Evolutionary conservation across 257 asterid genomes (phyloP), one percentile per base, ranked within the genome.

Genomic region (Agastache rugosa): DNA sequence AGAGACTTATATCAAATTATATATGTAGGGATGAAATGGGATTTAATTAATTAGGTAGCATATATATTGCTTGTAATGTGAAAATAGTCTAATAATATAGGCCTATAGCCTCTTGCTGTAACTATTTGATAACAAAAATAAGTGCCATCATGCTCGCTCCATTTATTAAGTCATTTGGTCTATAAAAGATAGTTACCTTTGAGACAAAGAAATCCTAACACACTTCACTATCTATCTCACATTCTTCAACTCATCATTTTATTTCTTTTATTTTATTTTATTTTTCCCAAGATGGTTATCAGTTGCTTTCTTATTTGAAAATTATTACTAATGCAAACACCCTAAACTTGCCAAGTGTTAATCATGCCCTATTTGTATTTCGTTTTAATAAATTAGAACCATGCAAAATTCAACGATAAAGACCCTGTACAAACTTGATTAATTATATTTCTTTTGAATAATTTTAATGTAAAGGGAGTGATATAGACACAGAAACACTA

Each of bases 121-220:
- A 67, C 61, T 11, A 16, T 74, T 60, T 63, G 67, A 55, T 63
- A 55, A 62, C 55, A 74, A 72, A 55, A 77, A 77, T 65, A 77
- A 69, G 2, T 50, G 74, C 37, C 68, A 82, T 82, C 80, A 78
- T 63, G 73, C 77, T 81, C 55, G 77, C 75, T 35, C 73, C 45
- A 45, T 44, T 25, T 63, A 45, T 77, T 5, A 77, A 63, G 75
- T 56, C 80, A 77, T 81, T 77, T 77, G 84, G 78, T 76, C 82
- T 70, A 77, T 59, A 50, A 44, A 67, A 37, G 48, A 63, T 73
- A n/a, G 82, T 71, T 53, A 42, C 71, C 83, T 82, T 82, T 71
- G 83, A 75, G 81, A 78, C 80, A 70, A 75, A 82, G 85, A 66
- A 58, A 81, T 48, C 37, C 56, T 8, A 58, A 67, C 70, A 74